These are phyloP conservation scores for Cordyceps cateniannulata DNA, from an alignment of 2,329 filamentous ascomycete genomes.

Conservation along the genomic window DNA sequence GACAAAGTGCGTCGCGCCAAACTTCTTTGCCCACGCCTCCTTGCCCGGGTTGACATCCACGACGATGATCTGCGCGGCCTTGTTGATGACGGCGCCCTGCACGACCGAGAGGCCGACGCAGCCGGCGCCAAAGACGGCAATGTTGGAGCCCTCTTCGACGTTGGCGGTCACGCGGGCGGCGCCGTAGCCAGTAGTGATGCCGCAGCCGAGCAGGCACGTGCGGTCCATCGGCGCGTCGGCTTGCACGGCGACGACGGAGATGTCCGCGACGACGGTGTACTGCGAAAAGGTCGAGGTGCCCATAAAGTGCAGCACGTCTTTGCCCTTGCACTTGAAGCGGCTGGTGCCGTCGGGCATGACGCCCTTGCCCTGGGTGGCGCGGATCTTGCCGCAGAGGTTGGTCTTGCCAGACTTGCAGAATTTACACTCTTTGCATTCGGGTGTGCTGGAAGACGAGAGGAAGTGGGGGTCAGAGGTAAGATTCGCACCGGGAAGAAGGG, in stretches of 20 bases:
- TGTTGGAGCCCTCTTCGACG: conserved; percentile 80
- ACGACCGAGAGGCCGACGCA: conserved; percentile 95
- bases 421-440: conserved; percentile 96
- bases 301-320: conserved; percentile 98
- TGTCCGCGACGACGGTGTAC: conserved; percentile 97
- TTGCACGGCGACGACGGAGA: conserved; percentile 92
- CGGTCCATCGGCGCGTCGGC: conserved; percentile 89
- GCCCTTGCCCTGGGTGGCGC: conserved; percentile 89
- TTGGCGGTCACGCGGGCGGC: conserved; percentile 90
- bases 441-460: conserved; percentile 56
- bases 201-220: conserved; percentile 91
- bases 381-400: conserved; percentile 98
- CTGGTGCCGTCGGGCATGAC: conserved; percentile 96
- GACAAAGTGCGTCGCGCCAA: conserved; percentile 94
- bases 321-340: conserved; percentile 89
- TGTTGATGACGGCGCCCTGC: conserved; percentile 83
- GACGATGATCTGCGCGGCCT: conserved; percentile 70
- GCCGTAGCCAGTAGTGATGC: conserved; percentile 97
- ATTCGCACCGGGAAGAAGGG: background rate
- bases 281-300: conserved; percentile 98
- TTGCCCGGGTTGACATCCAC: conserved; percentile 77
- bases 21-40: conserved; percentile 88
- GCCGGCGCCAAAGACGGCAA: conserved; percentile 91
- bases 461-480: background rate
- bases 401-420: conserved; percentile 99